Evolutionary conservation across 2,329 filamentous ascomycete genomes (phyloP).

Genomic region (Mycosphaerella sp.): DNA sequence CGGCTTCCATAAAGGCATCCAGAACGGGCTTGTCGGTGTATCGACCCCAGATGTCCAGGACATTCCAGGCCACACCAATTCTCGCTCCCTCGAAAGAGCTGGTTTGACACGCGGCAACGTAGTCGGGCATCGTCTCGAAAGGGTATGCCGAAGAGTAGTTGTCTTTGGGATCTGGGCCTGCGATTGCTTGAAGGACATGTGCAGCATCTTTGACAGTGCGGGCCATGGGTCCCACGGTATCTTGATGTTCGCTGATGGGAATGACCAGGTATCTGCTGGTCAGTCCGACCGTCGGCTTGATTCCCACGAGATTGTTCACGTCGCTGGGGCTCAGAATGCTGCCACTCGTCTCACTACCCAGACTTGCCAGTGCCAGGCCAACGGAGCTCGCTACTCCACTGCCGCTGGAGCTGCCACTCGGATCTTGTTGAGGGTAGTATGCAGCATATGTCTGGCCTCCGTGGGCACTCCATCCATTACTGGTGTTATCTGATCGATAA

Average conservation of each 20-base stretch:
- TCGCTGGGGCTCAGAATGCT: conserved; percentile 55
- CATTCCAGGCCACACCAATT: conserved; percentile 59
- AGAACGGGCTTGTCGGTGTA: conserved; percentile 39
- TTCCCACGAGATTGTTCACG: conserved; percentile 57
- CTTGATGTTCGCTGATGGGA: conserved; percentile 54
- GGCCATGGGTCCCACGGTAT: conserved; percentile 53
- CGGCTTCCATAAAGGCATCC: conserved; percentile 32
- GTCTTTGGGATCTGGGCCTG: conserved; percentile 47
- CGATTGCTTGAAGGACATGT: conserved; percentile 53
- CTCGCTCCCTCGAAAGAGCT: conserved; percentile 48
- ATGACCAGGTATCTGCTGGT: conserved; percentile 58
- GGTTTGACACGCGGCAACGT: conserved; percentile 50
- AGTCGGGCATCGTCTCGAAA: conserved; percentile 50
- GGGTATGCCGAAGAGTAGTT: conserved; percentile 57
- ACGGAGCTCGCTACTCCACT: conserved; percentile 55
- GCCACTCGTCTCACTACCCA: conserved; percentile 59
- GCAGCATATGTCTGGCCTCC: conserved; percentile 57
- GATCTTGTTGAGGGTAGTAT: conserved; percentile 57
- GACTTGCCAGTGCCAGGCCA: conserved; percentile 51
- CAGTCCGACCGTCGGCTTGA: conserved; percentile 61
- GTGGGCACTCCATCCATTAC: conserved; percentile 58
- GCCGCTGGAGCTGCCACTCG: conserved; percentile 55
- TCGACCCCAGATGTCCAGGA: conserved; percentile 39
- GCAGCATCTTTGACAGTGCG: conserved; percentile 55
- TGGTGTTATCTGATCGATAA: conserved; percentile 51